Evolutionary conservation across 2,329 filamentous ascomycete genomes (phyloP), one percentile per base, ranked within the genome.

Genomic region (Lasiodiplodia gonubiensis): DNA sequence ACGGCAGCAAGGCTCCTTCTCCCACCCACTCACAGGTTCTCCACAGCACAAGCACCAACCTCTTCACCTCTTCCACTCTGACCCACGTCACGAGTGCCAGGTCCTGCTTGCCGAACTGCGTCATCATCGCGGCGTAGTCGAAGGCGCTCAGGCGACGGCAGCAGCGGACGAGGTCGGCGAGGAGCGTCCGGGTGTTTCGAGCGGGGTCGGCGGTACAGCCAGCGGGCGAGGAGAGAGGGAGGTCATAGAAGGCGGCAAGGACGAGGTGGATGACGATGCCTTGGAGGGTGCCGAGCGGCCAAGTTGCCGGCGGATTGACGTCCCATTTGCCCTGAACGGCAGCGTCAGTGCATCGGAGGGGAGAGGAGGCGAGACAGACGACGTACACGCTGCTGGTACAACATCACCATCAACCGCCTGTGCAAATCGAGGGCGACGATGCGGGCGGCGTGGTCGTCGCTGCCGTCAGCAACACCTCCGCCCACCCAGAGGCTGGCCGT

Each of bases 261-360:
- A 60, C 53, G 54, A 59, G 37, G 53, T 42, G 46, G 27, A 67
- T 54, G 18, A 67, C 46, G 23, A 67, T 67, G 53, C 11, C 64
- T 46, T 67, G 53, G 64, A 37, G 30, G 39, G 64, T 67, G 27
- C 30, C 53, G 39, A 60, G 53, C 12, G 64, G 64, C 64, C 64
- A 60, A 33, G 42, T 27, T 12, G 51, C 10, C 23, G 21, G 63
- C 5, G 59, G 16, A 10, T 8, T 16, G 35, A 64, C 1, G 49
- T 53, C 48, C 61, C 61, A 64, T 42, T 30, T 46, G 51, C 14
- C 16, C 61, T 64, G 51, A 8, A 14, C 14, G 37, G 23, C 23
- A 18, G 42, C 14, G 42, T 59, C 12, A 53, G 53, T 37, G 39
- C 5, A 33, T 33, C 3, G 57, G 39, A 30, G 7, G 25, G 25